These are phyloP conservation scores for Herpotrichia juniperi DNA, from an alignment of 2,329 filamentous ascomycete genomes.

Conservation along the genomic window DNA sequence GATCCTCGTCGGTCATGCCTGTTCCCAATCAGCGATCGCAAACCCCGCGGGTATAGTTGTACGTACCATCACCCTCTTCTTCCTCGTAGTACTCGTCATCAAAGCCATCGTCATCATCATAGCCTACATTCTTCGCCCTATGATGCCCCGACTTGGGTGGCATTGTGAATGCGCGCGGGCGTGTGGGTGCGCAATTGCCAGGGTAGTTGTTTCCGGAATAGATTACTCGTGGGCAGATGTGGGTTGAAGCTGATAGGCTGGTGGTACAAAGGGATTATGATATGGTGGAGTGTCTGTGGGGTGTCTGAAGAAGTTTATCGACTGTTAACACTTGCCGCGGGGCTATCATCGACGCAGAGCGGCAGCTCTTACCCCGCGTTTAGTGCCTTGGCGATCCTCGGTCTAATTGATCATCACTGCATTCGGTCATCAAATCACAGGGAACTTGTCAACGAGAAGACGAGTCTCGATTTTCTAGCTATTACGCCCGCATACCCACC, in stretches of 20 bases:
- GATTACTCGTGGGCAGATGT: background rate
- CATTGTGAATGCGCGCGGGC: background rate
- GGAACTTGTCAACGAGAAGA: background rate
- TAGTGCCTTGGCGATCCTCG: too few species aligned
- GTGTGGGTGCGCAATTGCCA: background rate
- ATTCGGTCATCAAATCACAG: too few species aligned
- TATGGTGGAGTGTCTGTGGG: too few species aligned
- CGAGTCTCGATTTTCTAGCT: constrained; percentile 8
- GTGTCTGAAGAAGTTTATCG: too few species aligned
- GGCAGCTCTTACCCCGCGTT: too few species aligned
- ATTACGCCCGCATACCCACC: background rate
- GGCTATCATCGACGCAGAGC: too few species aligned
- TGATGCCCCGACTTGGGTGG: constrained; percentile 37
- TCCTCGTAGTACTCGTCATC: constrained; percentile 57
- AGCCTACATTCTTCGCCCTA: constrained; percentile 54
- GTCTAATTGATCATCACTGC: too few species aligned
- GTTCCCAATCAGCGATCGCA: background rate
- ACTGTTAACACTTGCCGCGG: too few species aligned
- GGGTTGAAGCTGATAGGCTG: too few species aligned
- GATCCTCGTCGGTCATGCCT: constrained; percentile 34
- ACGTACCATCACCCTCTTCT: constrained; percentile 42
- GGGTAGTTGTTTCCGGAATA: background rate
- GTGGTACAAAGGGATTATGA: too few species aligned
- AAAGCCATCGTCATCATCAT: constrained; percentile 60
- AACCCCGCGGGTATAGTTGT: background rate